Evolutionary conservation across 2,329 filamentous ascomycete genomes (phyloP), one percentile per base, ranked within the genome.

Genomic region (Pseudovirgaria hyperparasitica): DNA sequence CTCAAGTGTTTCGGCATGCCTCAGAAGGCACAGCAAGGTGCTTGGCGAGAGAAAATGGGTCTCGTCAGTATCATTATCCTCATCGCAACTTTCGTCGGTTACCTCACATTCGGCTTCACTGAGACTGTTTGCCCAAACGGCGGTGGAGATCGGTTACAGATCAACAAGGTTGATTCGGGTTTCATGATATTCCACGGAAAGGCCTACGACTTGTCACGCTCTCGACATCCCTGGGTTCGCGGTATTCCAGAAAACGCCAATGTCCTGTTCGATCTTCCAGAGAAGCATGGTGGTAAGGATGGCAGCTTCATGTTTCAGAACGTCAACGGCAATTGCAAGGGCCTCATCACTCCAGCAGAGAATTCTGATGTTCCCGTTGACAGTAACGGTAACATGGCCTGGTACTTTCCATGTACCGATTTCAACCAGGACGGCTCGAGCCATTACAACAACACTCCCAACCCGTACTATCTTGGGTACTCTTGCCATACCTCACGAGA

Each of bases 291-390:
- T 29, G 90, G 86, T n/a, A 70, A 81, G 54, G 92, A 98, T 49
- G 87, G 82, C 31, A 96, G 86, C 48, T 98, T 98, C 51, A 60
- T 98, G 46, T 98, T 98, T 58, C 90, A 98, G 52, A 92, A 96
- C 40, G 90, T 98, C 53, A 98, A 98, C 43, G 92, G 90, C 25
- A 81, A 80, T 36, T 98, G 90, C 68, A 98, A 96, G 59, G 80
- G 70, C 7, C 57, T 96, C 30, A 93, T 98, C 48, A 92, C 72
- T 1, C 55, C 66, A 6, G 71, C 78, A 1, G 49, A 67, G 2
- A 63, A 63, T 29, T 92, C 86, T 1, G 77, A 84, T 41, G 74
- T 98, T 6, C 84, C 86, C 2, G 80, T 78, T 5, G 76, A 92
- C 48, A 57, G 54, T 15, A 58, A 76, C 27, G 39, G 38, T 16